These are phyloP conservation scores for Aspergillus unguis DNA, from an alignment of 2,329 filamentous ascomycete genomes.

Conservation along the genomic window DNA sequence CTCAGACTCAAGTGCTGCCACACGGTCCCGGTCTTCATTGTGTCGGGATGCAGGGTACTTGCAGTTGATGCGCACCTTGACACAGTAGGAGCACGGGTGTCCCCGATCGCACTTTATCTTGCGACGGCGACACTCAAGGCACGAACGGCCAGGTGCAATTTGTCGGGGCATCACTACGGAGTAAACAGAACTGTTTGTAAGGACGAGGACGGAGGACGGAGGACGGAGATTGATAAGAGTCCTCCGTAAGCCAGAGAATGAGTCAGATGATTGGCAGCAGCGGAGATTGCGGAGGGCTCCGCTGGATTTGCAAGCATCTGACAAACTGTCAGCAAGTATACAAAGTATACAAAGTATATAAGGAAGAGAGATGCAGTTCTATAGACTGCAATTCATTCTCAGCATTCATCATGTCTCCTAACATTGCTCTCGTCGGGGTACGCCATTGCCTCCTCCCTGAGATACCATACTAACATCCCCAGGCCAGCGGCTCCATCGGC, in stretches of 20 bases:
- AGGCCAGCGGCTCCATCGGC: conserved; percentile 27
- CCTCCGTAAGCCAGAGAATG: background rate
- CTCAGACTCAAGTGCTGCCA: background rate
- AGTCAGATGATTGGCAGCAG: background rate
- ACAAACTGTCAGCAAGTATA: too few species aligned
- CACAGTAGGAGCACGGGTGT: conserved; percentile 19
- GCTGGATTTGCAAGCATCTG: background rate
- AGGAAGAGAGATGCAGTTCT: background rate
- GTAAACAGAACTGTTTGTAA: background rate
- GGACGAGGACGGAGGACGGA: background rate
- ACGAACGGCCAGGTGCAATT: conserved; percentile 16
- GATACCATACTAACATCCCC: background rate
- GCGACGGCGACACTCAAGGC: conserved; percentile 24
- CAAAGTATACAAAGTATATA: background rate
- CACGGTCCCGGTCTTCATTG: background rate
- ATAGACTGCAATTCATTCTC: too few species aligned
- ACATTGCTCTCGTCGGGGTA: conserved; percentile 21
- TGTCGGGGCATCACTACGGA: conserved; percentile 13
- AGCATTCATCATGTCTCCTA: conserved; percentile 4
- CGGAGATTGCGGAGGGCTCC: background rate
- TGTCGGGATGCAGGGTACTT: background rate
- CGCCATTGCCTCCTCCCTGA: background rate
- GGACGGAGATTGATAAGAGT: background rate
- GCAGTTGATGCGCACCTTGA: conserved; percentile 2
- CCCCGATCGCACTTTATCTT: conserved; percentile 26